These are phyloP conservation scores for Oenanthe sinensis DNA, from an alignment of 129 eudicot genomes.

Conservation along the genomic window DNA sequence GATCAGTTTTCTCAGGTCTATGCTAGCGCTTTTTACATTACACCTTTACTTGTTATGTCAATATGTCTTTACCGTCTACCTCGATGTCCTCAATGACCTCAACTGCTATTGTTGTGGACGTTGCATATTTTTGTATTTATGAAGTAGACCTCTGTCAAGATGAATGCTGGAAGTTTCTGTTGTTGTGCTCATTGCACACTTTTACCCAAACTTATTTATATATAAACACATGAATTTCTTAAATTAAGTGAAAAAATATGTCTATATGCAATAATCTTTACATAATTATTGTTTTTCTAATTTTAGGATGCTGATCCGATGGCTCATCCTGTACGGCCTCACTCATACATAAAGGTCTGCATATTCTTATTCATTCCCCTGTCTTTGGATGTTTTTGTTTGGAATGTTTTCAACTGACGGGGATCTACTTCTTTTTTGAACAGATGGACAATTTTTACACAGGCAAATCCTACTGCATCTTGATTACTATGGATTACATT, in stretches of 20 bases:
- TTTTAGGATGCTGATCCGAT: slow-evolving; percentile 95
- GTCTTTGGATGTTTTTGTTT: not conserved
- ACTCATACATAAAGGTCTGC: slow-evolving; percentile 82
- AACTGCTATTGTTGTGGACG: too few species aligned
- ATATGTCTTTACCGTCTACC: too few species aligned
- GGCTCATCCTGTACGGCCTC: slow-evolving; percentile 99
- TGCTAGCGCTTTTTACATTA: not conserved
- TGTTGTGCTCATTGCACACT: too few species aligned
- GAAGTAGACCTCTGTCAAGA: too few species aligned
- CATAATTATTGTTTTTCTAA: slow-evolving; percentile 5
- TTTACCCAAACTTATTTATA: too few species aligned
- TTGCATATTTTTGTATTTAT: too few species aligned
- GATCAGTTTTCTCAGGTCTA: slow-evolving; percentile 81
- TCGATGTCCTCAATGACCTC: too few species aligned
- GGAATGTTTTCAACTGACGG: too few species aligned
- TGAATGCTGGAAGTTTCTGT: too few species aligned
- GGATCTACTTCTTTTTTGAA: not conserved
- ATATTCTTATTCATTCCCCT: not conserved
- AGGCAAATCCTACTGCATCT: slow-evolving; percentile 24
- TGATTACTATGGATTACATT: too few species aligned
- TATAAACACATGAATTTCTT: too few species aligned
- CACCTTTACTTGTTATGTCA: not conserved
- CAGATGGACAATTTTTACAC: slow-evolving; percentile 99
- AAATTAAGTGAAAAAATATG: not conserved
- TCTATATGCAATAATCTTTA: not conserved